Conservation (phyloP, 1,284 basidiomycete genomes). For the Papiliotrema fonsecae region DNA sequence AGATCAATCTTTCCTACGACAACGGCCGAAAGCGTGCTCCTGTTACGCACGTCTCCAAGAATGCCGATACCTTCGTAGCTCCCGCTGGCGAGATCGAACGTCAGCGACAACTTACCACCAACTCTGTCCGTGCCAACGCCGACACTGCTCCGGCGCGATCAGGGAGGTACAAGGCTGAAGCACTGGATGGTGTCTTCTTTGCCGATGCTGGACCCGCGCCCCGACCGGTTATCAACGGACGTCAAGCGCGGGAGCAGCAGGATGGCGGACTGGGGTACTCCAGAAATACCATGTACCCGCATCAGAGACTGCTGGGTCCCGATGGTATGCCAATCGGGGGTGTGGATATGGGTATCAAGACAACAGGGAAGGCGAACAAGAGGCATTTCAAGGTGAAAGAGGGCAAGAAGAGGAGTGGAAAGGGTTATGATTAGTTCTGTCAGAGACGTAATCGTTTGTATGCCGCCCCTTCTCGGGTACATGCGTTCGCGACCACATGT, state of each 20-base stretch:
- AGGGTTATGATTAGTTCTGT: slow-evolving; percentile 78
- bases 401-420: slow-evolving; percentile 81
- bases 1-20: slow-evolving; percentile 50
- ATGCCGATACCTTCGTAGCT: slow-evolving; percentile 71
- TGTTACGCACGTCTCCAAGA: slow-evolving; percentile 72
- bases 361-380: slow-evolving; percentile 56
- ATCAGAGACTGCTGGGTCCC: slow-evolving; percentile 71
- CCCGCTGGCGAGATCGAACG: slow-evolving; percentile 28
- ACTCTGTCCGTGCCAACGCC: slow-evolving; percentile 32
- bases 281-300: slow-evolving; percentile 64
- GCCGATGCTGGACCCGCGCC: slow-evolving; percentile 55
- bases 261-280: slow-evolving; percentile 60
- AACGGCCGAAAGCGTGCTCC: slow-evolving; percentile 74
- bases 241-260: slow-evolving; percentile 19
- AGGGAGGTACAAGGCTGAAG: slow-evolving; percentile 55
- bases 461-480: no score
- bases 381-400: slow-evolving; percentile 85
- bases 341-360: slow-evolving; percentile 49
- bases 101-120: slow-evolving; percentile 32
- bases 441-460: no score
- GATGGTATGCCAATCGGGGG: slow-evolving; percentile 61
- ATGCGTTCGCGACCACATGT: no score
- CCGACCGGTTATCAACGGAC: slow-evolving; percentile 62
- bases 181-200: slow-evolving; percentile 82
- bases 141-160: slow-evolving; percentile 41